A percentile compares a stretch with the other conserved stretches of the same genome.
Conservation (phyloP, 2,329 filamentous ascomycete genomes). For the Aspergillus sp. region DNA sequence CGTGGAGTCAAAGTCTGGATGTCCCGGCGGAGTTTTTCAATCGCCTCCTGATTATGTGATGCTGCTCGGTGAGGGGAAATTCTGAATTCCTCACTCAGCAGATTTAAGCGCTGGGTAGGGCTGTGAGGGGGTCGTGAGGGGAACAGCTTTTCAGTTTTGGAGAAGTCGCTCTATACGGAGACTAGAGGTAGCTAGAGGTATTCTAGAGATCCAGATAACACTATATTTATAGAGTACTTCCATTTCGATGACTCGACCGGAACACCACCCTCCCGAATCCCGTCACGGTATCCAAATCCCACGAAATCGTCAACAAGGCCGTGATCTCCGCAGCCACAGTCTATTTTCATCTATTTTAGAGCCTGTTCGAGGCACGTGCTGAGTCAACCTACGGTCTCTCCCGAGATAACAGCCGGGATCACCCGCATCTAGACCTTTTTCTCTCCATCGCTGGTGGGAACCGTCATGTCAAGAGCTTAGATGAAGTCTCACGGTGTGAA, state of each 20-base stretch:
- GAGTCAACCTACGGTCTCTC: slow-evolving; percentile 8
- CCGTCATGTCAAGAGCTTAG: not conserved
- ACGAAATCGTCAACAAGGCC: too few relatives aligned
- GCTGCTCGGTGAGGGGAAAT: slow-evolving; percentile 2
- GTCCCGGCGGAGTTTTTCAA: slow-evolving; percentile 1
- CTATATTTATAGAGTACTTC: not conserved
- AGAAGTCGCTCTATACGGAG: too few relatives aligned
- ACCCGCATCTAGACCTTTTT: slow-evolving; percentile 8
- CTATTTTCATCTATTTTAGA: not conserved
- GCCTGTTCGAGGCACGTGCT: not conserved
- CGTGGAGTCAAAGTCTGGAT: slow-evolving; percentile 1
- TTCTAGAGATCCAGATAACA: too few relatives aligned
- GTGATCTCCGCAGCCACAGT: not conserved
- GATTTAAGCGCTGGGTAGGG: slow-evolving; percentile 3
- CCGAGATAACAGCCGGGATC: slow-evolving; percentile 8
- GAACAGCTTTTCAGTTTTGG: not conserved
- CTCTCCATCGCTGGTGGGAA: not conserved
- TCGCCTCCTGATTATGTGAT: not conserved
- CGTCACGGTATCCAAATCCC: not conserved
- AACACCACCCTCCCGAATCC: not conserved
- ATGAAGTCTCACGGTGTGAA: slow-evolving; percentile 3
- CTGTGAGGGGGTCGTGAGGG: slow-evolving; percentile 19
- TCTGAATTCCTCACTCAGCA: not conserved
- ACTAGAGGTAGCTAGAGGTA: too few relatives aligned
- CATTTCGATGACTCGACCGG: not conserved